Evolutionary conservation across 116 monocot genomes (phyloP).

Genomic region (Cymodocea nodosa): DNA sequence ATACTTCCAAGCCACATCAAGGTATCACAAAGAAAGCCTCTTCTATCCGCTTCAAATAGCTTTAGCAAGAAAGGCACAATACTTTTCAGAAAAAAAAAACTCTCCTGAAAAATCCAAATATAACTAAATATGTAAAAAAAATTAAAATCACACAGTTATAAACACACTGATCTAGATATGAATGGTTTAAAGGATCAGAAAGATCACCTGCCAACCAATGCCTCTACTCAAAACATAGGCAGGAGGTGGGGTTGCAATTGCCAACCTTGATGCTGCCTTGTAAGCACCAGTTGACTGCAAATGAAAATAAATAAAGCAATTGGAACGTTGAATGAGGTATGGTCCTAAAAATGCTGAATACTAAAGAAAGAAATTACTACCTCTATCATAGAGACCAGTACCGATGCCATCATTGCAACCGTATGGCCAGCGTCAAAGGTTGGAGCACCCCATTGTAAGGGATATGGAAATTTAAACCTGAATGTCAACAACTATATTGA

Average conservation of each 20-base stretch:
- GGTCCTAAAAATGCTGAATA: not conserved
- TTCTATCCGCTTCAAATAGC: too few relatives aligned
- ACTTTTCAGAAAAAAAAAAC: too few relatives aligned
- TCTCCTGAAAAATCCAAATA: too few relatives aligned
- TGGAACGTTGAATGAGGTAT: not conserved
- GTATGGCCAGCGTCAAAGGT: conserved; percentile 85
- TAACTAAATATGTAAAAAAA: too few relatives aligned
- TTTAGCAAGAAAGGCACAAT: too few relatives aligned
- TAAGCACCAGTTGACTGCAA: conserved; percentile 83
- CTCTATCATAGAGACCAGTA: conserved; percentile 55
- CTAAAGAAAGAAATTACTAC: not conserved
- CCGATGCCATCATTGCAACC: conserved; percentile 82
- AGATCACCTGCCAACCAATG: conserved; percentile 85
- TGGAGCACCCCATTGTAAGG: conserved; percentile 89
- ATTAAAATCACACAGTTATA: too few relatives aligned
- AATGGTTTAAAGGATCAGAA: not conserved
- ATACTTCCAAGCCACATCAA: too few relatives aligned
- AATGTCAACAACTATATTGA: not conserved
- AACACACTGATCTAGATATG: too few relatives aligned
- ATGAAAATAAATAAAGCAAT: not conserved
- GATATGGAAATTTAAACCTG: conserved; percentile 86
- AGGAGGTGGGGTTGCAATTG: conserved; percentile 90
- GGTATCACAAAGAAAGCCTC: too few relatives aligned
- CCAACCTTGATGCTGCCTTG: conserved; percentile 65
- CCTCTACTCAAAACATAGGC: conserved; percentile 91